These are phyloP conservation scores for Camelina laxa DNA, from an alignment of 345 rosid species.

Conservation along the genomic window DNA sequence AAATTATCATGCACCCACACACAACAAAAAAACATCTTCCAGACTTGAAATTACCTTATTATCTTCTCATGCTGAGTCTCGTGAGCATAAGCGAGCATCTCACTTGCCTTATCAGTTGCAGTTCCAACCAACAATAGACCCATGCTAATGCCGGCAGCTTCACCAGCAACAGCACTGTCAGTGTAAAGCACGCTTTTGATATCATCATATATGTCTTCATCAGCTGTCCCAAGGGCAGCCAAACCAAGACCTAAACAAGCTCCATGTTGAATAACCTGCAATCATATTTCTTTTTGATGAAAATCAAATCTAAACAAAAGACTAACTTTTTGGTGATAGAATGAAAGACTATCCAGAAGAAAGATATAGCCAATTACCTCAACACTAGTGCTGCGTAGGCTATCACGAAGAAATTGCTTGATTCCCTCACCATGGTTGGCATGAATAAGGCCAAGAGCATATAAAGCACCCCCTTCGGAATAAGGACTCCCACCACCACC, in stretches of 20 bases:
- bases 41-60: constrained; percentile 58
- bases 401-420: constrained; percentile 89
- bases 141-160: constrained; percentile 96
- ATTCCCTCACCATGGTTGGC: constrained; percentile 99
- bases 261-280: constrained; percentile 97
- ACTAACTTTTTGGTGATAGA: not conserved
- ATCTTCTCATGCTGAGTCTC: constrained; percentile 97
- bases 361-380: constrained; percentile 57
- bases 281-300: constrained; percentile 5
- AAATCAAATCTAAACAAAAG: constrained; percentile 17
- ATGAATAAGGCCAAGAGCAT: constrained; percentile 97
- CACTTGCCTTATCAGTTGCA: constrained; percentile 91
- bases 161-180: constrained; percentile 96
- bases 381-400: constrained; percentile 76
- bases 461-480: constrained; percentile 96
- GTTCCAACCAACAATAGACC: constrained; percentile 96
- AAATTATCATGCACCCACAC: constrained; percentile 15
- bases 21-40: not conserved
- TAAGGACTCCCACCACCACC: constrained; percentile 93
- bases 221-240: constrained; percentile 96
- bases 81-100: constrained; percentile 95
- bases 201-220: constrained; percentile 86
- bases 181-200: constrained; percentile 76
- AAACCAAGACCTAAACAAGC: constrained; percentile 98
- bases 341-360: not conserved